Conservation (phyloP, 169 alveolate genomes). For the Plasmodium chabaudi region DNA sequence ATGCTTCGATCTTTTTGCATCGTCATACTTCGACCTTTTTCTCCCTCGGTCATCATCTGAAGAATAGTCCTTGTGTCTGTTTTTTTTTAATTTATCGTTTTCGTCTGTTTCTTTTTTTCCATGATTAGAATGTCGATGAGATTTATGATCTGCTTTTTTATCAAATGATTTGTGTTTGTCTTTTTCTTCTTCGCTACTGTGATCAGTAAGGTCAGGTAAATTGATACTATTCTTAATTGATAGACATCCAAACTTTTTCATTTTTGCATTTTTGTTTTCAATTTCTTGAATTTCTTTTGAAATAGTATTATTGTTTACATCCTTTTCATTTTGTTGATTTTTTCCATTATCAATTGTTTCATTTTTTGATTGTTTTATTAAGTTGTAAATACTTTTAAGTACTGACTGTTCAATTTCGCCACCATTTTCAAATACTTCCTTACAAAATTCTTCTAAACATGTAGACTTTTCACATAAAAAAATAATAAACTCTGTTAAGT, state of each 20-base stretch:
- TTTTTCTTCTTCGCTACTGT: background rate
- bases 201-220: background rate
- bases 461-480: conserved; percentile 41
- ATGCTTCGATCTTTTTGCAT: background rate
- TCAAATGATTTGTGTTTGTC: background rate
- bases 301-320: background rate
- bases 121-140: background rate
- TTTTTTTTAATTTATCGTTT: background rate
- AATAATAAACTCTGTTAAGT: conserved; percentile 38
- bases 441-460: conserved; percentile 56
- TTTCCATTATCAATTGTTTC: background rate
- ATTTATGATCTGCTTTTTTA: background rate
- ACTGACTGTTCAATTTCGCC: conserved; percentile 64
- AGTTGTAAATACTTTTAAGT: conserved; percentile 28
- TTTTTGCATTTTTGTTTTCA: conserved; percentile 58
- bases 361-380: conserved; percentile 3
- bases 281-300: conserved; percentile 19
- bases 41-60: conserved; percentile 11
- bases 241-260: conserved; percentile 46
- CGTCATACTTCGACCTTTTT: background rate
- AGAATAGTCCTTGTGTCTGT: background rate
- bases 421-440: conserved; percentile 71
- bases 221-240: conserved; percentile 9
- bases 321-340: background rate
- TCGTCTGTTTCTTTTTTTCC: background rate